Conservation (phyloP, 257 asterid species). For the Lithospermum erythrorhizon region DNA sequence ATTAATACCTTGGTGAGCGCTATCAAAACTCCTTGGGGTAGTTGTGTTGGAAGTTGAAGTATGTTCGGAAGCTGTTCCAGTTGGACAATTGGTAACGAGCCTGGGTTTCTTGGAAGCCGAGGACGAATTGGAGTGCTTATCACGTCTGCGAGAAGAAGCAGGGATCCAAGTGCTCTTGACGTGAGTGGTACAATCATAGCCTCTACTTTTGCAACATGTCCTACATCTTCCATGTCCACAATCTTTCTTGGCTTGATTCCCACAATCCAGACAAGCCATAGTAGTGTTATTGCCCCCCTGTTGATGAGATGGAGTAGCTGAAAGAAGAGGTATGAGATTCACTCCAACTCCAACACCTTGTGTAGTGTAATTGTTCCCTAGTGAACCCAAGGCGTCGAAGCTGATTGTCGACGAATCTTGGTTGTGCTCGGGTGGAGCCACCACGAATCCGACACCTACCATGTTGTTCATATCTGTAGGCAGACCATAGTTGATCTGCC, state of each 20-base stretch:
- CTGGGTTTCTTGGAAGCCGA: constrained; percentile 46
- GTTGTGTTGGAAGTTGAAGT: constrained; percentile 68
- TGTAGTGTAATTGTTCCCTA: constrained; percentile 12
- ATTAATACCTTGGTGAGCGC: neutral
- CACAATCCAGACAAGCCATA: constrained; percentile 49
- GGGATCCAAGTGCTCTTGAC: constrained; percentile 70
- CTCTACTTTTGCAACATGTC: constrained; percentile 57
- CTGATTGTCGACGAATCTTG: constrained; percentile 29
- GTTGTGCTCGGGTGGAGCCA: constrained; percentile 49
- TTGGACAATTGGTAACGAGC: constrained; percentile 38
- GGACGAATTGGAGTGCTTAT: constrained; percentile 54
- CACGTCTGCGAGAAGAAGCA: constrained; percentile 58
- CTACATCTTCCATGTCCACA: constrained; percentile 49
- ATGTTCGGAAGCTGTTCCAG: constrained; percentile 48
- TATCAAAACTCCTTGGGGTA: constrained; percentile 61
- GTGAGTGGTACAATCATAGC: constrained; percentile 47
- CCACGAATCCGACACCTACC: constrained; percentile 30
- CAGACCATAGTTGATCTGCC: constrained; percentile 58
- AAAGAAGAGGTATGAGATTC: constrained; percentile 44
- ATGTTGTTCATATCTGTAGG: constrained; percentile 37
- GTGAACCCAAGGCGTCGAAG: constrained; percentile 37
- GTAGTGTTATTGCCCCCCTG: constrained; percentile 4
- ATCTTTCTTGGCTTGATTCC: constrained; percentile 66
- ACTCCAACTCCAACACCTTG: constrained; percentile 24
- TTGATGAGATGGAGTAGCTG: constrained; percentile 25